Evolutionary conservation across 106 monocot genomes (phyloP).

Genomic region (Acanthochlamys bracteata): DNA sequence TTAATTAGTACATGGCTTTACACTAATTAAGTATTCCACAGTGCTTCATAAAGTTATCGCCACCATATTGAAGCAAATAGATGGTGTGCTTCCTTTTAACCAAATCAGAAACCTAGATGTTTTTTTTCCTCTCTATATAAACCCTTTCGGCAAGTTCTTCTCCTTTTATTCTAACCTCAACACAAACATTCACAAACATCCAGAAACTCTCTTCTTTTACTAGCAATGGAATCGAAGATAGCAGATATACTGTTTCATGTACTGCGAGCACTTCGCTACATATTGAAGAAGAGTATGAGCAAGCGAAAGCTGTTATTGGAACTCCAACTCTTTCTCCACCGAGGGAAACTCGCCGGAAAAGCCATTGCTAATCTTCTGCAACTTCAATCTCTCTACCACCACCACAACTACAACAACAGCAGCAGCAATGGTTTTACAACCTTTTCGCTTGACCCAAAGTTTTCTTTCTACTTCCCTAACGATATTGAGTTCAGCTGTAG

Average conservation of each 20-base stretch:
- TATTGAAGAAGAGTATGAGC: conserved; percentile 23
- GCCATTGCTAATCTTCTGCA: conserved; percentile 18
- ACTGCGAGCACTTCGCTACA: conserved; percentile 16
- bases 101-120: no score
- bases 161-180: no score
- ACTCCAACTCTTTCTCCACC: conserved; percentile 27
- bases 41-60: no score
- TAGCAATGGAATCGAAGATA: background rate
- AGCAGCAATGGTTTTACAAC: conserved; percentile 8
- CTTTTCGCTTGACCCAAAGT: conserved; percentile 23
- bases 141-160: no score
- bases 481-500: conserved; percentile 72
- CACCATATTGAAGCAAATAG: no score
- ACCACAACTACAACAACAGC: background rate
- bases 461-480: conserved; percentile 21
- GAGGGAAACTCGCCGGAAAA: conserved; percentile 33
- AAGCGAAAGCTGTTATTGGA: conserved; percentile 29
- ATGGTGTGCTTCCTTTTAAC: no score
- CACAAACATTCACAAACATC: no score
- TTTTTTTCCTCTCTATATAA: no score
- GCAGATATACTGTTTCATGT: conserved; percentile 24
- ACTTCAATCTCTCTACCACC: conserved; percentile 7
- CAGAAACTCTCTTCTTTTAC: no score
- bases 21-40: no score
- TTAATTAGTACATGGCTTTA: no score